Conservation (phyloP, 805 yeast species). For the Dipodascopsis tothii region DNA sequence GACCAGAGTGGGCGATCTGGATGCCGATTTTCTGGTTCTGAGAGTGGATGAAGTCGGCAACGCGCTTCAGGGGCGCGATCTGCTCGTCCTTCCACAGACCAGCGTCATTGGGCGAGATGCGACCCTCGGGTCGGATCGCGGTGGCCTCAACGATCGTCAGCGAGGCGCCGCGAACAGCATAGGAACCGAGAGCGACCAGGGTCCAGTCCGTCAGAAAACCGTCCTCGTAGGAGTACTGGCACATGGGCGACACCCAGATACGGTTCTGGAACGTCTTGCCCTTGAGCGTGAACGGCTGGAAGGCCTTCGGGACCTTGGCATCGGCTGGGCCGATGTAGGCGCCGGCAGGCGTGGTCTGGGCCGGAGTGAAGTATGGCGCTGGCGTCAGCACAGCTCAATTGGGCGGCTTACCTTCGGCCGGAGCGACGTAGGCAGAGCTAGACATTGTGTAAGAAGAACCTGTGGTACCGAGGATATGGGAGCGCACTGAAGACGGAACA, state of each 20-base stretch:
- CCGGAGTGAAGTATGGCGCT: constrained; percentile 30
- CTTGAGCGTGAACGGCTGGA: constrained; percentile 40
- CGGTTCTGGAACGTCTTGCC: constrained; percentile 42
- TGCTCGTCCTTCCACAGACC: constrained; percentile 49
- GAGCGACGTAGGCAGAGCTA: no score
- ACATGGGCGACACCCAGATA: constrained; percentile 52
- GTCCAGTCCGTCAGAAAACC: constrained; percentile 43
- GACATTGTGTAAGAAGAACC: no score
- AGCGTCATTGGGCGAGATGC: constrained; percentile 39
- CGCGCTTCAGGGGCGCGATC: constrained; percentile 36
- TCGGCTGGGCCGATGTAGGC: constrained; percentile 26
- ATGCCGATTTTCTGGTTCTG: constrained; percentile 42
- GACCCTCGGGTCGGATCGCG: constrained; percentile 37
- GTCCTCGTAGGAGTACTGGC: constrained; percentile 42
- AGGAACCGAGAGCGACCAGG: constrained; percentile 42
- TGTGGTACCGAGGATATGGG: no score
- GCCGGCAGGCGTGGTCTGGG: constrained; percentile 35
- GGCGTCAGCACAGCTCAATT: no score
- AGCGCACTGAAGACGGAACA: no score
- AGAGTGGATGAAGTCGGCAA: constrained; percentile 39
- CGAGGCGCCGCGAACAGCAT: constrained; percentile 46
- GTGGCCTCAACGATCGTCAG: constrained; percentile 42
- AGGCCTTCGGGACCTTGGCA: constrained; percentile 34
- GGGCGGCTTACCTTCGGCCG: no score
- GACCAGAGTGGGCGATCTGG: constrained; percentile 52